Conservation (phyloP, 495 filamentous ascomycete species). For the Lophiotrema nucula region DNA sequence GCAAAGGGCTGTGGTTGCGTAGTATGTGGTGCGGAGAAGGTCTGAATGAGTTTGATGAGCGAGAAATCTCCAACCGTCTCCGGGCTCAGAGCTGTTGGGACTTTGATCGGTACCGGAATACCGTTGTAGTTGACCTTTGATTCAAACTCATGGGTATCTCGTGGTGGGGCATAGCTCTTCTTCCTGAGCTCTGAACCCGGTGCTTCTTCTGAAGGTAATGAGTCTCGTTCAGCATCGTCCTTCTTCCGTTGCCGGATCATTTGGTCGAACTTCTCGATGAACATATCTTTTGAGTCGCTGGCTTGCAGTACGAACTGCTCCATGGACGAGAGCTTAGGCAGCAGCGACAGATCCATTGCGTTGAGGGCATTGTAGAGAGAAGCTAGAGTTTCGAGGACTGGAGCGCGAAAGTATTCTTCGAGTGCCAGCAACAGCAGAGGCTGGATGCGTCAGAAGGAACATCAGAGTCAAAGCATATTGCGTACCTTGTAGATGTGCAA, state of each 20-base stretch:
- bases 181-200: conserved; percentile 39
- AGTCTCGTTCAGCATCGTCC: conserved; percentile 45
- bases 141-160: conserved; percentile 97
- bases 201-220: conserved; percentile 26
- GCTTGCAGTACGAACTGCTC: conserved; percentile 85
- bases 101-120: conserved; percentile 92
- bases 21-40: conserved; percentile 77
- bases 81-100: conserved; percentile 86
- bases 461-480: not conserved
- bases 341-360: conserved; percentile 90
- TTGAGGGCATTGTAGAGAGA: conserved; percentile 90
- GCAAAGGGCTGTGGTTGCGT: conserved; percentile 82
- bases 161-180: conserved; percentile 62
- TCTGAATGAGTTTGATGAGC: conserved; percentile 93
- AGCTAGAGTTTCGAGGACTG: conserved; percentile 83
- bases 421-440: conserved; percentile 90
- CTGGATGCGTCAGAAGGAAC: conserved; percentile 34
- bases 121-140: conserved; percentile 91
- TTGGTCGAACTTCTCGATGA: conserved; percentile 94
- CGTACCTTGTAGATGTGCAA: conserved; percentile 86
- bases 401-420: conserved; percentile 95
- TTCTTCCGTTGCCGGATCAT: conserved; percentile 74
- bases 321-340: conserved; percentile 80
- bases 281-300: conserved; percentile 92
- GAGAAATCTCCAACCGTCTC: conserved; percentile 98